phyloP scores from a whole-genome alignment of 345 rosid species.

The Kernera saxatilis region DNA sequence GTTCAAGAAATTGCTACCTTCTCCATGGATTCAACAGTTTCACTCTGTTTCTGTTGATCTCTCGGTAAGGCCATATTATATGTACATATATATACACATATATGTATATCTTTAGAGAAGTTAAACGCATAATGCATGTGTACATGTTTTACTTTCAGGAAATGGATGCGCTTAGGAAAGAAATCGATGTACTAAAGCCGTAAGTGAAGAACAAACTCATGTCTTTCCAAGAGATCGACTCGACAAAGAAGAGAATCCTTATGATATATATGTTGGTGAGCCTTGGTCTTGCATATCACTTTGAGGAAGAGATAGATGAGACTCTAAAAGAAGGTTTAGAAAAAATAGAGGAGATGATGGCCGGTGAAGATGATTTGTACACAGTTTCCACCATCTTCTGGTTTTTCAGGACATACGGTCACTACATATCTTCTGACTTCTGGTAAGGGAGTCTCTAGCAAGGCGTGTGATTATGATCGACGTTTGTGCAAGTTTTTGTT shows the following conservation, averaged over 20 bases:
- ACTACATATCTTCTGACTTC: constrained; percentile 11
- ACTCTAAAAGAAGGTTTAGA: background rate
- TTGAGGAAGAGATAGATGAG: background rate
- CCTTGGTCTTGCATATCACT: constrained; percentile 5
- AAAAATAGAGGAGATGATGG: background rate
- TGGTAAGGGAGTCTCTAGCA: background rate
- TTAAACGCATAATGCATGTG: background rate
- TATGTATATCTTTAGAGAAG: background rate
- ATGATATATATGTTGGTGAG: background rate
- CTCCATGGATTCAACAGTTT: background rate
- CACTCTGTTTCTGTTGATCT: background rate
- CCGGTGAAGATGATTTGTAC: constrained; percentile 1
- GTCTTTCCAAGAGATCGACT: background rate
- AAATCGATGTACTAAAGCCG: background rate
- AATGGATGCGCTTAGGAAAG: background rate
- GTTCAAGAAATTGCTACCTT: background rate
- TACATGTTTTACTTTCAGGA: background rate
- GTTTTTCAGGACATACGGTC: constrained; percentile 7
- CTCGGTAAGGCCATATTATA: background rate
- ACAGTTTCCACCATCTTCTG: constrained; percentile 5
- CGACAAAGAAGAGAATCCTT: background rate
- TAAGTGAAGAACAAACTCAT: background rate
- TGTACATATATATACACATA: background rate
- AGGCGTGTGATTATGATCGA: background rate
- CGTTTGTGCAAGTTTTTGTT: background rate